These are phyloP conservation scores for Cladosporium oxysporum DNA, from an alignment of 2,329 filamentous ascomycete species.

Conservation along the genomic window DNA sequence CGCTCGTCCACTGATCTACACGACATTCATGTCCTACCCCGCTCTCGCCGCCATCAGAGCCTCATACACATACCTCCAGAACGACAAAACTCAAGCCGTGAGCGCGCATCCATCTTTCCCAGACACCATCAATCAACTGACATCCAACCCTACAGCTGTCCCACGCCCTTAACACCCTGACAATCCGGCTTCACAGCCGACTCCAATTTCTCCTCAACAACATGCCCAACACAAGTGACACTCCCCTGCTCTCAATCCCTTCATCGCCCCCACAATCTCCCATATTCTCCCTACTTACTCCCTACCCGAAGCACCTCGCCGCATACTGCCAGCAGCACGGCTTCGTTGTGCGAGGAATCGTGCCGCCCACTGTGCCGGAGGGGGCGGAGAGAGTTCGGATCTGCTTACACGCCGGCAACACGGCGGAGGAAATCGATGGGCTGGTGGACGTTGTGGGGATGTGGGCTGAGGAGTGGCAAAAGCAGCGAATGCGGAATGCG, in stretches of 20 bases:
- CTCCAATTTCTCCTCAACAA: conserved; percentile 42
- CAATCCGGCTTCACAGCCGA: conserved; percentile 47
- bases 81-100: conserved; percentile 48
- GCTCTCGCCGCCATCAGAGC: conserved; percentile 60
- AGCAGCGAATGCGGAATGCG: too few species aligned
- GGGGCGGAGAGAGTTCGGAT: conserved; percentile 66
- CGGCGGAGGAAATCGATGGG: conserved; percentile 56
- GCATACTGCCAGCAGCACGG: conserved; percentile 60
- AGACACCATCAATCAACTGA: neutral
- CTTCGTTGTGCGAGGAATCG: conserved; percentile 65
- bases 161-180: conserved; percentile 50
- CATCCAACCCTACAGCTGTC: conserved; percentile 36
- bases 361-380: conserved; percentile 66
- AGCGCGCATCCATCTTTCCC: conserved; percentile 18
- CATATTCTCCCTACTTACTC: conserved; percentile 65
- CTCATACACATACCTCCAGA: conserved; percentile 58
- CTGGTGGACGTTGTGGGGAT: conserved; percentile 51
- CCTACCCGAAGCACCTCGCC: conserved; percentile 60
- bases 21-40: conserved; percentile 66
- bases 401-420: conserved; percentile 69
- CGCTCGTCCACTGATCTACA: conserved; percentile 73
- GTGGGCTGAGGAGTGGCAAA: conserved; percentile 45
- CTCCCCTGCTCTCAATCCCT: conserved; percentile 37
- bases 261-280: conserved; percentile 55
- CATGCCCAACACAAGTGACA: conserved; percentile 28